Base-by-base conservation (phyloP, 805 yeast genomes). In the Ogataea salicorniae region DNA sequence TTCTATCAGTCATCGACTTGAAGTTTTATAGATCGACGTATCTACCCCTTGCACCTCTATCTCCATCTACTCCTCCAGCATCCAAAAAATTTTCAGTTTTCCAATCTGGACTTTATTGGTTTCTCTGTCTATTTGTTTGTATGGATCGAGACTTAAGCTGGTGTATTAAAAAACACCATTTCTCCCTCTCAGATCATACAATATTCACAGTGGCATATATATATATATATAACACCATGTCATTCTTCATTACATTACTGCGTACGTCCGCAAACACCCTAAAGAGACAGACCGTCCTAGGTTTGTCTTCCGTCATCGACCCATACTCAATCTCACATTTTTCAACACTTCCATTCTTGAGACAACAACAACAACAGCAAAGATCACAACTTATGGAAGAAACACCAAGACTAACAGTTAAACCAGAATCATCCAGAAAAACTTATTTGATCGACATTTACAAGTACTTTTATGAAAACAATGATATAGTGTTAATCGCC, bases 371-470 rank as follows among this genome's bases (percentile, higher is more conserved):
- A 18, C 31, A 37, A 20, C 39, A 23, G 29, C 47, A 42, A 44
- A 36, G 18, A 20, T 38, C 26, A 17, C 33, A n/a, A 35, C 13
- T 26, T 9, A 9, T 26, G 31, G 31, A 26, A 37, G 20, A 6
- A 34, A 34, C 36, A 15, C 15, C 39, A 2, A 13, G 22, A 34
- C 17, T 23, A 29, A 59, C 91, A 9, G 70, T 76, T 46, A 91
- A 91, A 64, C 80, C 80, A 16, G 59, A 73, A 40, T 76, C 74
- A 37, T 82, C 92, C 4, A 81, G 97, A 70, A 92, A 92, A 71
- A 90, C 97, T 0, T 90, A 81, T 57, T 72, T 92, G 53, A 73
- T 92, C 52, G 96, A 92, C 66, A 72, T 78, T 55, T 92, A 92
- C 73, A 79, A 87, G 51, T 69, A 83, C 52, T 64, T 89, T 52